A percentile compares a stretch with the other conserved stretches of the same genome.
Evolutionary conservation across 2,329 filamentous ascomycete genomes (phyloP).

Genomic region (Aspergillus hiratsukae): DNA sequence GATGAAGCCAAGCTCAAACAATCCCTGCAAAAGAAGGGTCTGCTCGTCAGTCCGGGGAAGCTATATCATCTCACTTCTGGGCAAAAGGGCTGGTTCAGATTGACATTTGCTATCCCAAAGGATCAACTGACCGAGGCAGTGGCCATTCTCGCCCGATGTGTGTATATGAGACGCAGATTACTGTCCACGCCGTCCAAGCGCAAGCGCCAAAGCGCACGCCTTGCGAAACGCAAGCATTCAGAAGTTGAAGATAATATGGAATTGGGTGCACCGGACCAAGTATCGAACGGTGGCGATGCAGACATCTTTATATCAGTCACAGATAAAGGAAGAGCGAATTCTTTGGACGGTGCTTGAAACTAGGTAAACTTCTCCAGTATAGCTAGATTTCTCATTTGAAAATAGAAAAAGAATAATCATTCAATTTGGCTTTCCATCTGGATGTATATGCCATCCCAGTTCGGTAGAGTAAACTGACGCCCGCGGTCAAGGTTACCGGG

Average conservation of each 20-base stretch:
- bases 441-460: no score
- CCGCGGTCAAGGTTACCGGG: neutral
- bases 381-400: no score
- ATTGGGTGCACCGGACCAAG: slow-evolving; percentile 4
- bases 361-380: no score
- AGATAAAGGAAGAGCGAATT: no score
- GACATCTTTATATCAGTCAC: slow-evolving; percentile 34
- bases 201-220: slow-evolving; percentile 37
- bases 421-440: no score
- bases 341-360: no score
- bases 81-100: neutral
- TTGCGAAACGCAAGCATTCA: slow-evolving; percentile 27
- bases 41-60: neutral
- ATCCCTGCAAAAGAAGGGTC: neutral
- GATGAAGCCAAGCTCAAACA: neutral
- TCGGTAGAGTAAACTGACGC: no score
- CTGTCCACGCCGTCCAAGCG: slow-evolving; percentile 27
- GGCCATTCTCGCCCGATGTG: neutral
- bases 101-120: neutral
- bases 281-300: slow-evolving; percentile 7
- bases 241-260: slow-evolving; percentile 22
- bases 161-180: neutral
- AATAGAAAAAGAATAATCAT: no score
- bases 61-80: neutral
- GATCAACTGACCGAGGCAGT: neutral